Evolutionary conservation across 2,329 filamentous ascomycete genomes (phyloP).

Genomic region (Exserohilum rostratum): DNA sequence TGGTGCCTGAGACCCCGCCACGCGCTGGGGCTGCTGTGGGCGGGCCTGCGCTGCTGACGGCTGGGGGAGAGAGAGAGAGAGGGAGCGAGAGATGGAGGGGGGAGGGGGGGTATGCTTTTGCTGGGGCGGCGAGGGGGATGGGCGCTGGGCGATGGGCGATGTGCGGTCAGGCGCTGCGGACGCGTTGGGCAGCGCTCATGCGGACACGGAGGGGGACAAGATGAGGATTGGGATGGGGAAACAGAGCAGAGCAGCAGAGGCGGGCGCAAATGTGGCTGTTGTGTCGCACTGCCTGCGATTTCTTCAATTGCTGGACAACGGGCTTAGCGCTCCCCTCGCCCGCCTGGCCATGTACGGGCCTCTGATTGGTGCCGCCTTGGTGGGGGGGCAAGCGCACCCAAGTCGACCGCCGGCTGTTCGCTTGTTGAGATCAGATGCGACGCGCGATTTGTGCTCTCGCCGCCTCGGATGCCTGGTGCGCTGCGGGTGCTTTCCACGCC

Average conservation of each 20-base stretch:
- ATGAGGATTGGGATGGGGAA: neutral
- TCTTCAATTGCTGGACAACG: slow-evolving; percentile 44
- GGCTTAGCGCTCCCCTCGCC: slow-evolving; percentile 45
- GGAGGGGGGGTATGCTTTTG: slow-evolving; percentile 15
- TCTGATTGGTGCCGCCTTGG: slow-evolving; percentile 38
- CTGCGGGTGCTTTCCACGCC: no score
- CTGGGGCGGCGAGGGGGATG: slow-evolving; percentile 14
- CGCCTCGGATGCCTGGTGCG: neutral
- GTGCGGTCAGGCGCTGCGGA: slow-evolving; percentile 32
- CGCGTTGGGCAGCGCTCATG: slow-evolving; percentile 40
- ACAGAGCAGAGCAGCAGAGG: neutral
- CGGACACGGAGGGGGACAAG: slow-evolving; percentile 10
- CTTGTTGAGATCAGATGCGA: neutral
- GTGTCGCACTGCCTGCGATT: slow-evolving; percentile 37
- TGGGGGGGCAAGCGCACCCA: slow-evolving; percentile 7
- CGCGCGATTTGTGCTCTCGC: neutral
- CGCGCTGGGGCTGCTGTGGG: slow-evolving; percentile 26
- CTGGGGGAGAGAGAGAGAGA: no score
- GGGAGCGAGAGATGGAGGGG: neutral
- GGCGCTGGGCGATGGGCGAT: no score
- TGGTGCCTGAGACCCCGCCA: slow-evolving; percentile 51
- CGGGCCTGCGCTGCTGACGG: slow-evolving; percentile 10
- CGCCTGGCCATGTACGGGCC: slow-evolving; percentile 29
- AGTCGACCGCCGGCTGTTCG: neutral
- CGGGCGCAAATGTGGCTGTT: slow-evolving; percentile 21